A percentile compares a stretch with the other conserved stretches of the same genome.
These are phyloP conservation scores for Mycena galopus DNA, from an alignment of 768 basidiomycete genomes.

Conservation along the genomic window DNA sequence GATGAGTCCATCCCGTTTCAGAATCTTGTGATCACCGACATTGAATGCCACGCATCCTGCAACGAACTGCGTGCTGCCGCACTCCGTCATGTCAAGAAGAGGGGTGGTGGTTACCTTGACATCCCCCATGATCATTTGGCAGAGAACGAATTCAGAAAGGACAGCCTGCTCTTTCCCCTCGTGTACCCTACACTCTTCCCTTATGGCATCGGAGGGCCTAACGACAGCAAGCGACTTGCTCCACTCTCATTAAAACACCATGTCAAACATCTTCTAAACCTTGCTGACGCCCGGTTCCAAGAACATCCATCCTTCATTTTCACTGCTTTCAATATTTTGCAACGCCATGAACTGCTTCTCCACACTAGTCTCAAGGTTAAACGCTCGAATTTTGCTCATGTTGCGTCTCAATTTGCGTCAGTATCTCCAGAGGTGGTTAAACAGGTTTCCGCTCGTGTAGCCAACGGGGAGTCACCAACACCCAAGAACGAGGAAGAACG, in stretches of 20 bases:
- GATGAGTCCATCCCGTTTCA: no score
- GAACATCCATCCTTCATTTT: background rate
- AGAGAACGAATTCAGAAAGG: background rate
- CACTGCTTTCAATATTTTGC: no score
- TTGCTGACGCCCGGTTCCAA: background rate
- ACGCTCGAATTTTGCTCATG: background rate
- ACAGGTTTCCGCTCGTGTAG: background rate
- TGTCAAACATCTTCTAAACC: background rate
- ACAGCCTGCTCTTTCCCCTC: conserved; percentile 5
- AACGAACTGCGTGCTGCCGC: background rate
- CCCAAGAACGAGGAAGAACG: background rate
- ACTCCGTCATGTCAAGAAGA: background rate
- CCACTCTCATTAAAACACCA: background rate
- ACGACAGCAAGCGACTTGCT: background rate
- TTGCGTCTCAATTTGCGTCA: no score
- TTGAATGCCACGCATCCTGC: background rate
- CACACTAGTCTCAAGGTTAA: background rate
- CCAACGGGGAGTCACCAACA: background rate
- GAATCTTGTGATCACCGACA: no score
- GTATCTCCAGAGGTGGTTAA: background rate
- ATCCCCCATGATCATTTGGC: background rate
- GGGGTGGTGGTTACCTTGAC: background rate
- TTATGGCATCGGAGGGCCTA: background rate
- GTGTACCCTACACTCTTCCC: background rate
- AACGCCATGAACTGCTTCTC: background rate